These are phyloP conservation scores for Xanthoconium separans DNA, from an alignment of 1,284 basidiomycete genomes.

Conservation along the genomic window DNA sequence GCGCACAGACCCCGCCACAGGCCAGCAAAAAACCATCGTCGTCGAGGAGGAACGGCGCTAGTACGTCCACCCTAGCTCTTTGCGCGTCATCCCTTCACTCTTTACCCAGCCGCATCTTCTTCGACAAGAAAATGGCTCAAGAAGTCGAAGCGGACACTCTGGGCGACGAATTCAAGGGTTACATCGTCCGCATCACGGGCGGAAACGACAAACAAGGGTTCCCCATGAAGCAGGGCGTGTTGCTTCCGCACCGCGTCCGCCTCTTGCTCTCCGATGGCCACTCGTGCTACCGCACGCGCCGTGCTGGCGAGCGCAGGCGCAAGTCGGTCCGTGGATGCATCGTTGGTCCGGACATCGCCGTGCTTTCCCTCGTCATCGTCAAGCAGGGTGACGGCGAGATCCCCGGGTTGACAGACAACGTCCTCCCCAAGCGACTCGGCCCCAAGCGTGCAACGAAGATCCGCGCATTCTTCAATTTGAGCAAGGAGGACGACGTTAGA, in stretches of 20 bases:
- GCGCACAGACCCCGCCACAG: constrained; percentile 82
- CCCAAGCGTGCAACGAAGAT: constrained; percentile 97
- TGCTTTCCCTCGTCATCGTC: constrained; percentile 92
- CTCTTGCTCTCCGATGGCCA: constrained; percentile 95
- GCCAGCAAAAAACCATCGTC: constrained; percentile 95
- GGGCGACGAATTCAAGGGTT: constrained; percentile 97
- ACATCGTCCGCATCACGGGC: constrained; percentile 96
- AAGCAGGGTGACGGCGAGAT: constrained; percentile 96
- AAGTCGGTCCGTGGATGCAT: constrained; percentile 99
- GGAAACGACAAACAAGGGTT: constrained; percentile 97
- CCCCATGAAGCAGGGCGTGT: constrained; percentile 99
- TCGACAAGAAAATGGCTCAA: constrained; percentile 95
- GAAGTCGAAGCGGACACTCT: constrained; percentile 91
- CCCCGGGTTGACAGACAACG: constrained; percentile 89
- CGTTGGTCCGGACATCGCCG: constrained; percentile 94
- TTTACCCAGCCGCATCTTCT: constrained; percentile 81
- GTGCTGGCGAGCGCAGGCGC: constrained; percentile 95
- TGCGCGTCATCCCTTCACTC: constrained; percentile 2
- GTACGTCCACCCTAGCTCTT: constrained; percentile 44
- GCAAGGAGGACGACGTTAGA: constrained; percentile 97
- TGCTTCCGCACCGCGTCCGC: constrained; percentile 91
- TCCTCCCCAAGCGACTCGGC: constrained; percentile 94
- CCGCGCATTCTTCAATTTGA: constrained; percentile 96
- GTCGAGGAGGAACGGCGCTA: constrained; percentile 90
- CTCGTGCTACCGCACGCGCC: constrained; percentile 96